Base-by-base conservation (phyloP, 352 stramenopile species). In the Plasmopara viticola region DNA sequence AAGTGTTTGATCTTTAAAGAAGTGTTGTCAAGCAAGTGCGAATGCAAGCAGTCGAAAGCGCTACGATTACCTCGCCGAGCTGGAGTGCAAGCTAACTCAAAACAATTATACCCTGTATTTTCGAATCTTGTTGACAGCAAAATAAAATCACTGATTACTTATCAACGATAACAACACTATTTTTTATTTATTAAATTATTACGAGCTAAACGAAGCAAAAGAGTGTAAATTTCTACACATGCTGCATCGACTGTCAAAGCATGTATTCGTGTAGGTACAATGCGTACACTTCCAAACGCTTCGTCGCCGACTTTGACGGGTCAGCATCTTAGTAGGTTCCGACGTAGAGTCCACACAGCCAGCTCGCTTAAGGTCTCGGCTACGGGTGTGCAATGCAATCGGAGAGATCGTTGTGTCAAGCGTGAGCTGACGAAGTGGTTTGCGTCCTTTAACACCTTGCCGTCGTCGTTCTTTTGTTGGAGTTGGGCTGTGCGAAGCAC, bases 241-340 rank as follows among this genome's bases (percentile, higher is more conserved):
- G 51, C 74, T 81, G 66, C 78, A 89, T 29, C 64, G 54, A 15
- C 55, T 72, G 46, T 86, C 74, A 34, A 89, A 87, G 63, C 78
- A 89, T 39, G 72, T 86, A 59, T 89, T 89, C 44, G 80, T 72
- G 48, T 73, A 89, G 14, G 78, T 89, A 64, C 78, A 89, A 46
- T 79, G 54, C 18, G 39, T 14, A 40, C 78, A 89, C 14, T 60
- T 70, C 78, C 78, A 89, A 9, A 74, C 70, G 50, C 49, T 66
- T 46, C 49, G 44, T 49, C 58, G 61, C 39, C 58, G 64, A 14
- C 51, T 34, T 45, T 76, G 67, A 15, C 67, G 60, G 9, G 67
- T 76, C 14, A 66, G 47, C 60, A 70, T 76, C 53, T 72, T 72
- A 0, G 41, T 35, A 31, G 58, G 37, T 20, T 57, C 56, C n/a